These are phyloP conservation scores for Dendrocalamus sinicus DNA, from an alignment of 176 grass and related monocot species.

Conservation along the genomic window DNA sequence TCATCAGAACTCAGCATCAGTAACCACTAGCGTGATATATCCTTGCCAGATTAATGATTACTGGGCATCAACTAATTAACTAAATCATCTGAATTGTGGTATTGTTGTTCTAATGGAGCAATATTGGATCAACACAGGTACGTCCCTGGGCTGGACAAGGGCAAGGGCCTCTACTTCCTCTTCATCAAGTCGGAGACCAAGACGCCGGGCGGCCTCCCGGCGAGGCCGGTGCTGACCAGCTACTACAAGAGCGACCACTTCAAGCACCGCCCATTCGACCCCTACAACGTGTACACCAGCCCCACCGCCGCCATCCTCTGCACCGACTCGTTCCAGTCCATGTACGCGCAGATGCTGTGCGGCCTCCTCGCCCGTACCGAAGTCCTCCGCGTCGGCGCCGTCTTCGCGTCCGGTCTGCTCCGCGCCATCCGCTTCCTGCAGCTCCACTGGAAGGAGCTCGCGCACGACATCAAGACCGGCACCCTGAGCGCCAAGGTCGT, in stretches of 20 bases:
- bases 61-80: background rate
- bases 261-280: constrained; percentile 76
- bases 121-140: constrained; percentile 48
- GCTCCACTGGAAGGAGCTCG: constrained; percentile 76
- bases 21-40: background rate
- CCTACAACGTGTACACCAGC: constrained; percentile 91
- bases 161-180: constrained; percentile 94
- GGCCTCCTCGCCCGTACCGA: constrained; percentile 71
- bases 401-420: constrained; percentile 94
- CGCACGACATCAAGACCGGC: constrained; percentile 66
- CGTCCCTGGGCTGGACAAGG: constrained; percentile 80
- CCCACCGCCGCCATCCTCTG: constrained; percentile 89
- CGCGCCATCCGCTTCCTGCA: constrained; percentile 93
- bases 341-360: constrained; percentile 96
- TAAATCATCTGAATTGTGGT: background rate
- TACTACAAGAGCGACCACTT: constrained; percentile 99
- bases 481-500: constrained; percentile 53
- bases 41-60: background rate
- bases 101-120: background rate
- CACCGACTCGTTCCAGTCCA: constrained; percentile 91
- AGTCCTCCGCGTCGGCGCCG: constrained; percentile 92
- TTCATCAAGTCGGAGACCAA: constrained; percentile 92
- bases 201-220: constrained; percentile 82
- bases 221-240: constrained; percentile 88
- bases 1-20: background rate